Percentiles rank a stretch among this genome's conserved stretches.
These are phyloP conservation scores for Tolypocladium nubicola DNA, from an alignment of 2,329 filamentous ascomycete genomes.

Conservation along the genomic window DNA sequence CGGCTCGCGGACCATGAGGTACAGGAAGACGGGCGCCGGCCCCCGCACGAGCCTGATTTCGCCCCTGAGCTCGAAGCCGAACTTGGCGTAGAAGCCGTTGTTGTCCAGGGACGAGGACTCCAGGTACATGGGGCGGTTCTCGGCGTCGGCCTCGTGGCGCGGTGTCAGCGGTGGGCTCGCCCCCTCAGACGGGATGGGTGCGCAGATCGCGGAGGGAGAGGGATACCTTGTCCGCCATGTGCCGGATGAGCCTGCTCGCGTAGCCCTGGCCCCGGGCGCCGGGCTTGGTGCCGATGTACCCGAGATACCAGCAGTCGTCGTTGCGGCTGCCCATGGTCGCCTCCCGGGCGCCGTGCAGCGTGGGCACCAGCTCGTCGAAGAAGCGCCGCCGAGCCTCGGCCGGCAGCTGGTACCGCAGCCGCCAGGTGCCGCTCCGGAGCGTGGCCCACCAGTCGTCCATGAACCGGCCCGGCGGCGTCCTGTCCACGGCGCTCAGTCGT, in stretches of 20 bases:
- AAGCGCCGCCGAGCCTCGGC: constrained; percentile 62
- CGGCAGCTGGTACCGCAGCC: constrained; percentile 64
- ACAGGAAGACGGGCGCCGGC: constrained; percentile 50
- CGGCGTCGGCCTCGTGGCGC: constrained; percentile 43
- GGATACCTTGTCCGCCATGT: constrained; percentile 51
- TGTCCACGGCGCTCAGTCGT: constrained; percentile 18
- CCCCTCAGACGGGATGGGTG: too few relatives aligned
- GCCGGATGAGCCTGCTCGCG: constrained; percentile 57
- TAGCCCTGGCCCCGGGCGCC: constrained; percentile 62
- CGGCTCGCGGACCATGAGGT: constrained; percentile 77
- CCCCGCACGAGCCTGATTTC: constrained; percentile 53
- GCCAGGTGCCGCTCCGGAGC: constrained; percentile 67
- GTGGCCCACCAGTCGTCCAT: constrained; percentile 65
- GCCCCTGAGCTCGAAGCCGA: constrained; percentile 58
- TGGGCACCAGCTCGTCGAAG: constrained; percentile 65
- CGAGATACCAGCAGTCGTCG: constrained; percentile 65
- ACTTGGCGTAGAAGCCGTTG: constrained; percentile 60
- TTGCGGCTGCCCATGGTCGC: constrained; percentile 58
- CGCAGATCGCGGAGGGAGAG: background rate
- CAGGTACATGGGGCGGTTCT: constrained; percentile 61
- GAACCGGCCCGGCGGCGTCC: constrained; percentile 65
- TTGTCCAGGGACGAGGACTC: constrained; percentile 65
- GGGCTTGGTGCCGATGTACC: constrained; percentile 71
- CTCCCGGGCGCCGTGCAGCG: constrained; percentile 62
- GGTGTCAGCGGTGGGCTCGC: background rate